Percentiles rank a stretch among this genome's conserved stretches.
Evolutionary conservation across 495 filamentous ascomycete genomes (phyloP).

Genomic region (Penicillium atrosanguineum): DNA sequence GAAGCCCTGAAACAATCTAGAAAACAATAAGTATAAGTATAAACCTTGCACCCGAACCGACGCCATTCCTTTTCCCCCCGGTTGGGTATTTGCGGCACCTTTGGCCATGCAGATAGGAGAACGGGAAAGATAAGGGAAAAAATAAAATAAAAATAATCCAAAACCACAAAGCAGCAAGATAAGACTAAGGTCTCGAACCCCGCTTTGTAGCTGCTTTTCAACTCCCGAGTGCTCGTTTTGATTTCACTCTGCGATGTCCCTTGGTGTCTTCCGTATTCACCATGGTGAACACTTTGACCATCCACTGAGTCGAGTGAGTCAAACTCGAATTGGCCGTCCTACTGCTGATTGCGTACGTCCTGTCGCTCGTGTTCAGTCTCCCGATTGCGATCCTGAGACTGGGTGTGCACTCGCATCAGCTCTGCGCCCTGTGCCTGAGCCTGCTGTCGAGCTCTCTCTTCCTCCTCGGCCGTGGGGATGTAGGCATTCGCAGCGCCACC

Average conservation of each 20-base stretch:
- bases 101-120: conserved; percentile 3
- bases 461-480: conserved; percentile 38
- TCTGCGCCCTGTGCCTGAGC: conserved; percentile 32
- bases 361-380: conserved; percentile 31
- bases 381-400: conserved; percentile 38
- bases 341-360: conserved; percentile 24
- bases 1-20: background rate
- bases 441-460: conserved; percentile 30
- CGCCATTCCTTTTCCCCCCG: conserved; percentile 8
- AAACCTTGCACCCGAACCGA: conserved; percentile 1
- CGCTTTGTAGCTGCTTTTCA: conserved; percentile 17
- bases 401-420: conserved; percentile 36
- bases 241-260: background rate
- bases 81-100: background rate
- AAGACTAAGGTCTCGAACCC: conserved; percentile 7
- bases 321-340: conserved; percentile 11
- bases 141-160: conserved; percentile 10
- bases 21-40: background rate
- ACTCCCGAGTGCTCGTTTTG: conserved; percentile 17
- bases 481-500: conserved; percentile 47
- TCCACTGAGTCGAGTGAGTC: background rate
- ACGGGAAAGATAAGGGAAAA: conserved; percentile 7
- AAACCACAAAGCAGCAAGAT: conserved; percentile 12
- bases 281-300: no score
- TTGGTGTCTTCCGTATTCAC: no score